phyloP scores from a whole-genome alignment of 2,329 filamentous ascomycete species.

The Monosporascus sp. region DNA sequence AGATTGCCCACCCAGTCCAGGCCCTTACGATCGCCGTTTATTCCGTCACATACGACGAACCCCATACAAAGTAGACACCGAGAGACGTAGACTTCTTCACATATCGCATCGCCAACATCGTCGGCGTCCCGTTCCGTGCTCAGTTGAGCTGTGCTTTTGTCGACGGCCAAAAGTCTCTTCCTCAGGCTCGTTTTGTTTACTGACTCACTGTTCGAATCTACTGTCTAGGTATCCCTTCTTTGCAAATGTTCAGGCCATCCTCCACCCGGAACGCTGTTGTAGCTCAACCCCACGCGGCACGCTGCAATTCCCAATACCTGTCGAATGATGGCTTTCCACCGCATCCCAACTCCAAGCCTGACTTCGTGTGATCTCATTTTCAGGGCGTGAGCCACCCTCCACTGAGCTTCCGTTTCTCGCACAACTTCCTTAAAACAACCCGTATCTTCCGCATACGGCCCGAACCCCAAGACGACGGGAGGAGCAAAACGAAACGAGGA shows the following conservation, averaged over 20 bases:
- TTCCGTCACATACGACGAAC: too few species aligned
- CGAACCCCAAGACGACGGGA: not conserved
- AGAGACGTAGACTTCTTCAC: too few species aligned
- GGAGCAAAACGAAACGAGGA: not conserved
- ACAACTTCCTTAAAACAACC: slow-evolving; percentile 3
- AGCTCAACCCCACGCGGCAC: slow-evolving; percentile 17
- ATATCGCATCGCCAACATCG: too few species aligned
- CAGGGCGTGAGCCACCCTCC: slow-evolving; percentile 20
- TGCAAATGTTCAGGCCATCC: slow-evolving; percentile 25
- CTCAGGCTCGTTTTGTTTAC: too few species aligned
- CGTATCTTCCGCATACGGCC: not conserved
- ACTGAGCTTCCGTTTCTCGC: slow-evolving; percentile 14
- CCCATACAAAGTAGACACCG: too few species aligned
- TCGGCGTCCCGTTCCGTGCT: too few species aligned
- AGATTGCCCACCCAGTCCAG: too few species aligned
- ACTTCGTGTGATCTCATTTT: slow-evolving; percentile 27
- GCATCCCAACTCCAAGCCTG: slow-evolving; percentile 15
- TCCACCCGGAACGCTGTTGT: slow-evolving; percentile 18
- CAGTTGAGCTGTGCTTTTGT: too few species aligned
- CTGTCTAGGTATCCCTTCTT: not conserved
- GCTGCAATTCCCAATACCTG: slow-evolving; percentile 12
- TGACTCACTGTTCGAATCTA: not conserved
- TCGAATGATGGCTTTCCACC: slow-evolving; percentile 28
- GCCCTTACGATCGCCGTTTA: too few species aligned
- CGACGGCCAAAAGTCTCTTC: too few species aligned